Evolutionary conservation across 2,329 filamentous ascomycete genomes (phyloP).

Genomic region (Xylariaceae sp.): DNA sequence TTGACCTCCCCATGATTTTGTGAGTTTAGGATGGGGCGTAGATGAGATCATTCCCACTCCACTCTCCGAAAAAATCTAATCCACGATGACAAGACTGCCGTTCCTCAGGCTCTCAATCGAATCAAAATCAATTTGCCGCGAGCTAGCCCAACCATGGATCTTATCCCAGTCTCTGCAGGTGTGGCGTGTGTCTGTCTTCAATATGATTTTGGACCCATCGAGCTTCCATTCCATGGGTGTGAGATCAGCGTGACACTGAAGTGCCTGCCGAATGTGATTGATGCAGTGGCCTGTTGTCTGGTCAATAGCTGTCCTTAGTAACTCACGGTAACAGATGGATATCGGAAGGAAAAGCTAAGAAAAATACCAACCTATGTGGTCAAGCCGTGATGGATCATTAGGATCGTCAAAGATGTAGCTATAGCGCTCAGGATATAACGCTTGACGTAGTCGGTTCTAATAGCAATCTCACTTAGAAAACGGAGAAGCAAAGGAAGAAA

Average conservation of each 20-base stretch:
- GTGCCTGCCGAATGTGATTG: conserved; percentile 19
- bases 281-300: conserved; percentile 15
- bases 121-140: background rate
- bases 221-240: conserved; percentile 23
- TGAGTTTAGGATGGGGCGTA: no score
- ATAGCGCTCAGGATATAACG: conserved; percentile 18
- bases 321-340: no score
- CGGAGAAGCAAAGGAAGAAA: no score
- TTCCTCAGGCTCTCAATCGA: conserved; percentile 6
- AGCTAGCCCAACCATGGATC: conserved; percentile 16
- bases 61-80: no score
- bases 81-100: conserved; percentile 9
- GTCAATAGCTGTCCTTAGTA: no score
- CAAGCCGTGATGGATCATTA: conserved; percentile 7
- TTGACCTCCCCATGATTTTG: no score
- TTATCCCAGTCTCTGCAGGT: conserved; percentile 21
- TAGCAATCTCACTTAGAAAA: background rate
- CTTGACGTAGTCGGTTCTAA: conserved; percentile 22
- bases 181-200: conserved; percentile 12
- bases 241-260: conserved; percentile 22
- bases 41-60: no score
- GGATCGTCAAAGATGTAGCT: conserved; percentile 1
- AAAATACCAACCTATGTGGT: conserved; percentile 20
- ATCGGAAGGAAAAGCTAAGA: no score
- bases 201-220: conserved; percentile 8